Base-by-base conservation (phyloP, 371 early-diverging fungal genomes). In the Lichtheimia ornata region DNA sequence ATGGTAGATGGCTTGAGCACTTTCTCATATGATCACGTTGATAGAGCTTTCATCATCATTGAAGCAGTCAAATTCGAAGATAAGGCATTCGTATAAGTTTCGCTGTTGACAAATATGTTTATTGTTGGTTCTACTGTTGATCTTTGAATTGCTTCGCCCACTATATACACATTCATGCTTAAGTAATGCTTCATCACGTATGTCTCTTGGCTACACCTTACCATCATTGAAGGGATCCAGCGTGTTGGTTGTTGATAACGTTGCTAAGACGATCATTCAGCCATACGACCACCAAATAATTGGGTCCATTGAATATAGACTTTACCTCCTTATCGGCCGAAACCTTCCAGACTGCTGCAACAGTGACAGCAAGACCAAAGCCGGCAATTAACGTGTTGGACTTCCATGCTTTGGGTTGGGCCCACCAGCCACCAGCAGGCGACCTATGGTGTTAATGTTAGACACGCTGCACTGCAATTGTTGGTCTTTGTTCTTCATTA, bases 341-440 rank as follows among this genome's bases (percentile, higher is more conserved):
- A 58, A 84, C 76, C 62, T 83, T 87, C 86, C 91, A 95, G 59
- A 86, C 77, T 66, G 83, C 81, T 41, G 81, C 88, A 45, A 88
- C 74, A 20, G 88, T 72, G 12, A 82, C 84, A 11, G 84, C 63
- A 63, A 91, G 82, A 42, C 88, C 92, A 15, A 83, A 63, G 12
- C 84, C 87, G 30, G 87, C 88, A 58, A 94, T 81, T 47, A 83
- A 69, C 4, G 92, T 87, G 87, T 95, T 95, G 61, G 88, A 67
- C 71, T 88, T 88, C 86, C 88, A 88, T 71, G 83, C 79, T 69
- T 89, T 89, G 49, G 96, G 94, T 70, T 86, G 84, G 6, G 91
- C 79, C 92, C 93, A 93, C 94, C 94, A 95, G 53, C 94, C 96
- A 70, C 96, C 94, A 49, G 90, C 65, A 65, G 90, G 91, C 44